Evolutionary conservation across 2,329 filamentous ascomycete species (phyloP), one percentile per base, ranked within the genome.

Genomic region (Penicillium digitatum): DNA sequence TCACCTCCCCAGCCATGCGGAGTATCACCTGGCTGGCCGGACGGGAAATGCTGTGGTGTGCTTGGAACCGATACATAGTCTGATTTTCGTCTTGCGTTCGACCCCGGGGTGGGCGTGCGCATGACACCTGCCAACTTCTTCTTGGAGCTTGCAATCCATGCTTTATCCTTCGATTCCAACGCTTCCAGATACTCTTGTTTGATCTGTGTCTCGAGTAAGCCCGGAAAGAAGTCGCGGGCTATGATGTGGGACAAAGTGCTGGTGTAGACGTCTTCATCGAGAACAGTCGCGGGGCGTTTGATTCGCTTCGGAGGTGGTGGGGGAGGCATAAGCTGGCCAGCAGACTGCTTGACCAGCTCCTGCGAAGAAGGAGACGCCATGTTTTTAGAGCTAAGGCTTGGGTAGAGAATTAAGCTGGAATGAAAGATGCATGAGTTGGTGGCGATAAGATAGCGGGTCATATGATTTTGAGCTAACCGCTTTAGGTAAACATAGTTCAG

Each of bases 221-320:
- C 94, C 0, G 94, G 94, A 67, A 97, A 99, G 78, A 95, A 99
- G 78, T 99, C 94, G 62, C 94, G 86, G 10, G 90, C 90, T 60
- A 99, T 96, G 69, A 99, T 97, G 64, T 94, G 87, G 0, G 92
- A 96, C 27, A 99, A 80, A 1, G 89, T 88, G 55, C 91, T 86
- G 2, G 90, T 94, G 73, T 99, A 99, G 50, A 88, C 86, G 64
- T 99, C 93, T 79, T 99, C 94, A 72, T 96, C 90, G 27, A 99
- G 83, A 27, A 96, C 86, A 59, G 87, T 88, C 59, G 87, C 86
- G 0, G 94, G 94, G 49, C 94, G 84, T 75, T 96, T 96, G 68
- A 96, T 95, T 55, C 90, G 87, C 73, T 96, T 97, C 39, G 86
- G 79, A 0, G 85, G 82, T 4, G 91, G 90, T 6, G 93, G 92